Evolutionary conservation across 345 rosid species (phyloP).

Genomic region (Hibiscus mutabilis): DNA sequence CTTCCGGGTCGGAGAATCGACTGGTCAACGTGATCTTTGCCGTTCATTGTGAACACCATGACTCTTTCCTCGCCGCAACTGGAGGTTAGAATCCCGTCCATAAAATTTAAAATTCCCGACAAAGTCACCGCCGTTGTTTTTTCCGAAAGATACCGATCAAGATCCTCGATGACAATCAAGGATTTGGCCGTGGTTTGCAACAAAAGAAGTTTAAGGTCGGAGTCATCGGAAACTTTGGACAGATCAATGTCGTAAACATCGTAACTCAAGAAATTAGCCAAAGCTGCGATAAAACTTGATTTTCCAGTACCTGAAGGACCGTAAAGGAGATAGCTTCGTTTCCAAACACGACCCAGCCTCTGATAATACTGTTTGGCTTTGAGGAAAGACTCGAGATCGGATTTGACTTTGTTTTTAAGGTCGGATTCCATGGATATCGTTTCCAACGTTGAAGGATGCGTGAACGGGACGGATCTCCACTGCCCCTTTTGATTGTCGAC

Average conservation of each 20-base stretch:
- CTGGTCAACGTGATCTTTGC: not conserved
- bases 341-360: not conserved
- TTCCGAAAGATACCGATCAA: not conserved
- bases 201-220: not conserved
- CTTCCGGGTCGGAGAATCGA: not conserved
- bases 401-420: not conserved
- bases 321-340: not conserved
- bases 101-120: not conserved
- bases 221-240: not conserved
- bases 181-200: not conserved
- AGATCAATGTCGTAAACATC: not conserved
- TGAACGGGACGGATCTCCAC: not conserved
- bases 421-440: not conserved
- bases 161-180: not conserved
- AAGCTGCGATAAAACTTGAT: not conserved
- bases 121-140: not conserved
- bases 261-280: not conserved
- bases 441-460: not conserved
- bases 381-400: not conserved
- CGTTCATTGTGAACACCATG: not conserved
- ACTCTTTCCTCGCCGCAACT: not conserved
- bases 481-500: not conserved
- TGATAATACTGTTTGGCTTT: not conserved
- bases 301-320: not conserved
- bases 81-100: not conserved